Conservation (phyloP, 345 rosid species). For the Passiflora organensis region DNA sequence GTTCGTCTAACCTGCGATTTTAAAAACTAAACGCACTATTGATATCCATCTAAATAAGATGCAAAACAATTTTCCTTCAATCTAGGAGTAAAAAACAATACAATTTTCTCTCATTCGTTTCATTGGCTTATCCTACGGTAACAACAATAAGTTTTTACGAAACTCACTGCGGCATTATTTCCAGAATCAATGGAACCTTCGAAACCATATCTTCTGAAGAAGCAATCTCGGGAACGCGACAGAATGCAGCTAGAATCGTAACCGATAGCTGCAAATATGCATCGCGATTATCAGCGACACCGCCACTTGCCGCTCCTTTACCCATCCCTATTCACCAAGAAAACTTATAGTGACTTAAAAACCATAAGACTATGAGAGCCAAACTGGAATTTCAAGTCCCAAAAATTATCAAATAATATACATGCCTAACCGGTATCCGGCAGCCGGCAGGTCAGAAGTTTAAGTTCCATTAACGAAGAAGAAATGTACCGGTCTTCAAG, state of each 20-base stretch:
- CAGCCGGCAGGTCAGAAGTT: neutral
- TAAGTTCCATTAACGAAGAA: neutral
- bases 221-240: constrained; percentile 70
- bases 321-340: constrained; percentile 38
- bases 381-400: too few species aligned
- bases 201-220: constrained; percentile 64
- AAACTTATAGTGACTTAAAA: neutral
- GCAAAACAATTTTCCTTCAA: too few species aligned
- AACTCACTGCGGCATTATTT: constrained; percentile 50
- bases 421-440: too few species aligned
- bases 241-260: constrained; percentile 71
- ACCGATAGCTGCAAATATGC: constrained; percentile 70
- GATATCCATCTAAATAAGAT: neutral
- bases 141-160: too few species aligned
- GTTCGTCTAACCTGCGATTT: constrained; percentile 30
- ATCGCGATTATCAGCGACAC: constrained; percentile 50
- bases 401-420: too few species aligned
- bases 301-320: constrained; percentile 34
- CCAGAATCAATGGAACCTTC: constrained; percentile 58
- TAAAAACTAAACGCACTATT: neutral
- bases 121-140: too few species aligned
- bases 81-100: too few species aligned
- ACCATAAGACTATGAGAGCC: neutral
- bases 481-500: constrained; percentile 59
- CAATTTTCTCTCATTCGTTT: too few species aligned